Conservation (phyloP, 176 grass and related monocot genomes). For the Carex parvula region DNA sequence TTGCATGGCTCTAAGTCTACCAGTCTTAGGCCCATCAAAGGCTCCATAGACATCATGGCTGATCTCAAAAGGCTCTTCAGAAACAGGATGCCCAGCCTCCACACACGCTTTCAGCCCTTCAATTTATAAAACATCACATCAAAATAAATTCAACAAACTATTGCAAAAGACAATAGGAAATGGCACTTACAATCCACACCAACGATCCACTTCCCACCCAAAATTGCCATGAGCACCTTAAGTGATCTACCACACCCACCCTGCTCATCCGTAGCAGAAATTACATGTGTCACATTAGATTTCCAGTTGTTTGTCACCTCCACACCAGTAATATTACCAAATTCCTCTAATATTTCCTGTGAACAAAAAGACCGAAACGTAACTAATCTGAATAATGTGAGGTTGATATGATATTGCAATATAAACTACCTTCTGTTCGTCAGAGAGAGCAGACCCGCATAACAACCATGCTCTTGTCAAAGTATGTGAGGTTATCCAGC, state of each 20-base stretch:
- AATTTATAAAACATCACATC: constrained; percentile 26
- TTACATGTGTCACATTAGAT: constrained; percentile 64
- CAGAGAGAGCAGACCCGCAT: constrained; percentile 70
- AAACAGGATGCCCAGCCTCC: constrained; percentile 52
- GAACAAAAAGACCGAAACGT: constrained; percentile 9
- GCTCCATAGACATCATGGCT: constrained; percentile 75
- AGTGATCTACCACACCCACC: constrained; percentile 77
- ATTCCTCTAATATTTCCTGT: constrained; percentile 68
- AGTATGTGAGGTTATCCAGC: constrained; percentile 44
- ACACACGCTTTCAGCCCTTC: constrained; percentile 77
- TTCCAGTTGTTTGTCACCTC: constrained; percentile 56
- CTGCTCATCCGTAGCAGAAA: constrained; percentile 61
- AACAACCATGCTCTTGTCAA: constrained; percentile 65
- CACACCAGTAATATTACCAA: constrained; percentile 51
- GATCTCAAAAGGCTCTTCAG: constrained; percentile 73
- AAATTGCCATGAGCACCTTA: constrained; percentile 90
- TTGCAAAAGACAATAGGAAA: neutral
- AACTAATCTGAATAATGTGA: neutral
- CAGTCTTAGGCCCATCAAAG: constrained; percentile 68
- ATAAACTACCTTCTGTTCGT: constrained; percentile 56
- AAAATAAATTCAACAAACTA: constrained; percentile 12
- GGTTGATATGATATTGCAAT: neutral
- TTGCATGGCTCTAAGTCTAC: constrained; percentile 51
- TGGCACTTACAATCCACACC: constrained; percentile 74
- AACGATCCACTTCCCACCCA: constrained; percentile 87